A percentile compares a stretch with the other conserved stretches of the same genome.
Evolutionary conservation across 148 eudicot genomes (phyloP).

Genomic region (Gaultheria prostrata): DNA sequence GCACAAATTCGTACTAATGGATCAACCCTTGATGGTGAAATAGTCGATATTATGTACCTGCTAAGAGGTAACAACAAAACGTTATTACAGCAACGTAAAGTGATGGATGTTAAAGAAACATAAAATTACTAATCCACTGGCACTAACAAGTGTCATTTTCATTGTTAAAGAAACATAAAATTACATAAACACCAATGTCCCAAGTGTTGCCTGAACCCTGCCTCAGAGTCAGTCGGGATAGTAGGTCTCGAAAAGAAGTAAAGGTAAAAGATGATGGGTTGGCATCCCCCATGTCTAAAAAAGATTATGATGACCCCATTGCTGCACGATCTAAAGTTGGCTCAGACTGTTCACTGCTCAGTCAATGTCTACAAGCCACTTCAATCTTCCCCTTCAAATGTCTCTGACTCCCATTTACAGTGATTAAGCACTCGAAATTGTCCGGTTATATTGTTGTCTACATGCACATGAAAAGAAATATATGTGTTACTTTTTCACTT

Average conservation of each 20-base stretch:
- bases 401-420: background rate
- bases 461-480: background rate
- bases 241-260: background rate
- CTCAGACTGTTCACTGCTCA: background rate
- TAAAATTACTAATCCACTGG: background rate
- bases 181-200: background rate
- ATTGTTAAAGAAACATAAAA: background rate
- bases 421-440: background rate
- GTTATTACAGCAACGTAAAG: background rate
- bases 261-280: background rate
- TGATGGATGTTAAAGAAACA: background rate
- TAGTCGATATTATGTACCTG: constrained; percentile 71
- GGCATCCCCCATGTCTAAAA: background rate
- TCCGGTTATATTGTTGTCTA: background rate
- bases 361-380: background rate
- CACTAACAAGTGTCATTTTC: background rate
- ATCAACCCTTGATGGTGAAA: constrained; percentile 85
- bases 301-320: background rate
- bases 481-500: background rate
- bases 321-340: background rate
- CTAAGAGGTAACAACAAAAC: constrained; percentile 16
- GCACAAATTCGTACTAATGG: constrained; percentile 41
- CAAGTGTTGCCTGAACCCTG: background rate
- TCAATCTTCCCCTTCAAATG: background rate
- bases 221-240: background rate